Conservation (phyloP, 768 basidiomycete species). For the Lanmaoa pseudosensibilis region DNA sequence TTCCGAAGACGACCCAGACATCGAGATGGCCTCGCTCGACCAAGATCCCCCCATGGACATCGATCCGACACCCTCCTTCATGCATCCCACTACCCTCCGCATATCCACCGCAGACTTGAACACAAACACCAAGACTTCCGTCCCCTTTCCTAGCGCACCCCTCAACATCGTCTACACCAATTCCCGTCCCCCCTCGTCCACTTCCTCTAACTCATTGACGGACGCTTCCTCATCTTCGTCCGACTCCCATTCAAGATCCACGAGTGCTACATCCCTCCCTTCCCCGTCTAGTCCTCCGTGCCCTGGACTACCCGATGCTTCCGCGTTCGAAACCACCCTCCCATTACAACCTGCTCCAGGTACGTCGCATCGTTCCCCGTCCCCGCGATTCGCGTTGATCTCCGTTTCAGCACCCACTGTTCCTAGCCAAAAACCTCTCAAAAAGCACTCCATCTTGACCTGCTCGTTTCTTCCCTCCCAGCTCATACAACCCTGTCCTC, state of each 20-base stretch:
- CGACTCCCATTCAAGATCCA: constrained; percentile 21
- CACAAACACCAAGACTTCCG: constrained; percentile 8
- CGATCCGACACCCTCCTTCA: constrained; percentile 30
- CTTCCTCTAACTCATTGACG: constrained; percentile 24
- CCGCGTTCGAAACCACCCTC: constrained; percentile 2
- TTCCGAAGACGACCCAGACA: constrained; percentile 26
- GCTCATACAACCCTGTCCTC: constrained; percentile 35
- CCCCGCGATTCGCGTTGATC: not conserved
- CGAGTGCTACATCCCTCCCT: constrained; percentile 31
- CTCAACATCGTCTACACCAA: constrained; percentile 13
- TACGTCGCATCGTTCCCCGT: not conserved
- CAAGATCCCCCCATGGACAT: constrained; percentile 30
- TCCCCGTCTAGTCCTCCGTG: constrained; percentile 24
- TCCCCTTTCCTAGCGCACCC: constrained; percentile 13
- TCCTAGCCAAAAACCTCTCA: constrained; percentile 7
- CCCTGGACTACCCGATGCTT: not conserved
- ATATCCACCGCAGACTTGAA: constrained; percentile 25
- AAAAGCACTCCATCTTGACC: constrained; percentile 42
- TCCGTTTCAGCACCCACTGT: constrained; percentile 8
- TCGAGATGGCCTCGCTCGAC: constrained; percentile 33
- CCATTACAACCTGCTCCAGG: constrained; percentile 4
- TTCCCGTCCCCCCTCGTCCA: constrained; percentile 18
- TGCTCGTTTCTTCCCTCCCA: constrained; percentile 52
- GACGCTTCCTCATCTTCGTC: constrained; percentile 26
- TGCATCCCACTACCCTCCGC: constrained; percentile 41